These are phyloP conservation scores for Colletotrichum nymphaeae DNA, from an alignment of 2,329 filamentous ascomycete species.

Conservation along the genomic window DNA sequence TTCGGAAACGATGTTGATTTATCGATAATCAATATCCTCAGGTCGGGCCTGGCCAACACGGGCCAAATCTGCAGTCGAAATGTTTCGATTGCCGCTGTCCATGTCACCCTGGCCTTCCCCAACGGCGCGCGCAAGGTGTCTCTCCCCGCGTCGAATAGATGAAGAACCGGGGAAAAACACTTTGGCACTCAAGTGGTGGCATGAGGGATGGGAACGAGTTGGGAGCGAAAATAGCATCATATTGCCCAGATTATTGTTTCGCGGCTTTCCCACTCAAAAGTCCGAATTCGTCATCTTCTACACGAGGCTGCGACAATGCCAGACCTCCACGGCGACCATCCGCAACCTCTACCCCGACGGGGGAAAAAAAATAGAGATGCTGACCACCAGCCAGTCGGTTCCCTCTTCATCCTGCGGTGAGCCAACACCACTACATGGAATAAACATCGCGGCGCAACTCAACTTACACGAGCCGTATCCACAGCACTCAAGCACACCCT, in stretches of 20 bases:
- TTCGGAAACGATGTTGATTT: slow-evolving; percentile 3
- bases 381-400: slow-evolving; percentile 25
- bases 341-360: background rate
- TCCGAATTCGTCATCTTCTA: slow-evolving; percentile 3
- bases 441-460: background rate
- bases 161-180: background rate
- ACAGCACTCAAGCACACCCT: background rate
- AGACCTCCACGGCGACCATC: background rate
- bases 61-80: slow-evolving; percentile 10
- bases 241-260: slow-evolving; percentile 17
- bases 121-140: background rate
- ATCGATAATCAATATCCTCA: background rate
- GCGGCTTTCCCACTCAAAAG: slow-evolving; percentile 1
- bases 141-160: slow-evolving; percentile 7
- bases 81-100: slow-evolving; percentile 34
- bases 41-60: background rate
- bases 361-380: background rate
- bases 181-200: background rate
- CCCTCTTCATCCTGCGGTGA: slow-evolving; percentile 9
- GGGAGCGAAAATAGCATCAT: slow-evolving; percentile 26
- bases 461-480: slow-evolving; percentile 7
- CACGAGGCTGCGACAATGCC: slow-evolving; percentile 25
- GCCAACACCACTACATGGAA: background rate
- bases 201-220: slow-evolving; percentile 1
- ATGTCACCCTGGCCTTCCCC: background rate